Percentiles rank a stretch among this genome's conserved stretches.
These are phyloP conservation scores for Daucus carota DNA, from an alignment of 129 eudicot species.

Conservation along the genomic window DNA sequence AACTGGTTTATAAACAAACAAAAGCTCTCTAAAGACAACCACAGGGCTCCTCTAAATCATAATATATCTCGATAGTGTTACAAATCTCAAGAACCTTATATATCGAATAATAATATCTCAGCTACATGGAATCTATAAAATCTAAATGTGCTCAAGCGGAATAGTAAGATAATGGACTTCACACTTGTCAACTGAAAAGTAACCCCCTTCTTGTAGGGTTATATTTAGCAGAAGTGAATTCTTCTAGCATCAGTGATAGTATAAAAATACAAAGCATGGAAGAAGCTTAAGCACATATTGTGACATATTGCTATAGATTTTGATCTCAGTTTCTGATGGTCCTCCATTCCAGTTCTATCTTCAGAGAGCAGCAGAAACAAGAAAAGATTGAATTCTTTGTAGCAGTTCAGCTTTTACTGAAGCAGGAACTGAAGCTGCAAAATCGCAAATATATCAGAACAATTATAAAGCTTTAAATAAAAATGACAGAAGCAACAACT, in stretches of 20 bases:
- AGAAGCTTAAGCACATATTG: background rate
- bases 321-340: background rate
- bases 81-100: background rate
- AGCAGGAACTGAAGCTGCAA: slow-evolving; percentile 38
- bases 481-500: background rate
- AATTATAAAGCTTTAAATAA: background rate
- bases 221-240: background rate
- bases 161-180: background rate
- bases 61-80: background rate
- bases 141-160: background rate
- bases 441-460: background rate
- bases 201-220: background rate
- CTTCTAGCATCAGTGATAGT: background rate
- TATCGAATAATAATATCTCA: background rate
- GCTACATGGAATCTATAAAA: background rate
- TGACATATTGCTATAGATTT: background rate
- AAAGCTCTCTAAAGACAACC: background rate
- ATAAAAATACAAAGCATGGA: background rate
- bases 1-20: no score
- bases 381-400: slow-evolving; percentile 31
- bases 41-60: background rate
- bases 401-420: slow-evolving; percentile 36
- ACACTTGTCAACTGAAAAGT: background rate
- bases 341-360: background rate
- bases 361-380: slow-evolving; percentile 31